A percentile compares a stretch with the other conserved stretches of the same genome.
These are phyloP conservation scores for Scutellaria barbata DNA, from an alignment of 257 asterid species.

Conservation along the genomic window DNA sequence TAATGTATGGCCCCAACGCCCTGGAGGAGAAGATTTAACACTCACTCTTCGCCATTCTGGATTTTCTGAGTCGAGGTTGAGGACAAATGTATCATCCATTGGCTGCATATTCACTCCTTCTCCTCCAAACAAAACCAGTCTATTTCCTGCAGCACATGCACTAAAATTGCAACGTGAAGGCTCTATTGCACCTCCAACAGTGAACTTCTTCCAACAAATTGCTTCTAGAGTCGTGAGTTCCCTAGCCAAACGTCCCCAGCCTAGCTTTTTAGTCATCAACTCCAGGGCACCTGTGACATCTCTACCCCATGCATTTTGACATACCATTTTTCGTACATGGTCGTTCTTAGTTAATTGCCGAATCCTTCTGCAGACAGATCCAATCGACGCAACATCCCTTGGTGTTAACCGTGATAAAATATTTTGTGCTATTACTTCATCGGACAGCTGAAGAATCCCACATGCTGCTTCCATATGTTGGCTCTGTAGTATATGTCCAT, in stretches of 20 bases:
- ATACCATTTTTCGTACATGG: constrained; percentile 81
- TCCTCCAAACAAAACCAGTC: constrained; percentile 86
- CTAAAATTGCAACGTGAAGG: constrained; percentile 93
- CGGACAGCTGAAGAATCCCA: constrained; percentile 76
- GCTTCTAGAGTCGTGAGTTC: constrained; percentile 93
- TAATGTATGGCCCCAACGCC: constrained; percentile 93
- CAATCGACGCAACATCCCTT: constrained; percentile 87
- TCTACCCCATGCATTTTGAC: constrained; percentile 94
- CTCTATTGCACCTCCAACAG: constrained; percentile 84
- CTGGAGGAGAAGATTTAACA: constrained; percentile 83
- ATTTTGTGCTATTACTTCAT: constrained; percentile 87
- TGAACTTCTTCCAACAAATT: constrained; percentile 75
- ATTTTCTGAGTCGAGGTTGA: constrained; percentile 68
- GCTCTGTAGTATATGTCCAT: constrained; percentile 41
- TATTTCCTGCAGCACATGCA: constrained; percentile 88
- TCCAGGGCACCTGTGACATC: constrained; percentile 85
- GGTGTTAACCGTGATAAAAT: constrained; percentile 80
- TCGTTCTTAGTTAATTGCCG: constrained; percentile 78
- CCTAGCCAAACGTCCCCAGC: constrained; percentile 92
- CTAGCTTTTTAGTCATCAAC: constrained; percentile 72
- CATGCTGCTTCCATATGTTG: constrained; percentile 59
- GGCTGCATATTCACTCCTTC: constrained; percentile 97
- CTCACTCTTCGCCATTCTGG: constrained; percentile 85
- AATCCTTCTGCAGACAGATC: constrained; percentile 85
- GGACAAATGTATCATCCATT: constrained; percentile 91